Conservation (phyloP, 2,329 filamentous ascomycete genomes). For the Colletotrichum trifolii region DNA sequence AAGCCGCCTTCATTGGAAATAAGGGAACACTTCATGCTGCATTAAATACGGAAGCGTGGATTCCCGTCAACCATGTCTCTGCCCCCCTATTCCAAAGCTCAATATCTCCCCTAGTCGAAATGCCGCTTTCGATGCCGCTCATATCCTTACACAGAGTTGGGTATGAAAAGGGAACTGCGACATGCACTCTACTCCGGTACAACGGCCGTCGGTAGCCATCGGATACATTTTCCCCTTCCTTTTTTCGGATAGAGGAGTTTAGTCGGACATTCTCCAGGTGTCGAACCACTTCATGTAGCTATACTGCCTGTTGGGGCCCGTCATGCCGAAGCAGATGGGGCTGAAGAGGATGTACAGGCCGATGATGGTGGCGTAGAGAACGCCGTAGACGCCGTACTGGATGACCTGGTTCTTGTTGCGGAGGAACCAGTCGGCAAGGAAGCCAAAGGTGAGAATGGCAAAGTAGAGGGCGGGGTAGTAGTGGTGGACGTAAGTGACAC, state of each 20-base stretch:
- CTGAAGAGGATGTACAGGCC: conserved; percentile 91
- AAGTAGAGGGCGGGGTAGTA: conserved; percentile 99
- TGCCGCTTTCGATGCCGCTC: conserved; percentile 14
- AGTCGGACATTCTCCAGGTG: conserved; percentile 83
- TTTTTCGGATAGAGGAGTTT: not conserved
- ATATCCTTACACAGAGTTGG: conserved; percentile 27
- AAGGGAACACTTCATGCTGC: conserved; percentile 34
- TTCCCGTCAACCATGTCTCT: conserved; percentile 7
- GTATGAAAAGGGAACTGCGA: not conserved
- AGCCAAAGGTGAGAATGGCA: conserved; percentile 89
- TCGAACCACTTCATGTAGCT: conserved; percentile 94
- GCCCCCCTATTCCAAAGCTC: conserved; percentile 5
- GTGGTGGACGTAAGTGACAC: conserved; percentile 99
- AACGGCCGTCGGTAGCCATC: not conserved
- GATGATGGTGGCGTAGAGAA: conserved; percentile 79
- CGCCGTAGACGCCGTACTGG: conserved; percentile 76
- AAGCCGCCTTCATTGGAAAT: conserved; percentile 3
- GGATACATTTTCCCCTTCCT: not conserved
- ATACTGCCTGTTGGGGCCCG: conserved; percentile 85
- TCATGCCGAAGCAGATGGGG: conserved; percentile 96
- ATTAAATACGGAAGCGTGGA: conserved; percentile 29
- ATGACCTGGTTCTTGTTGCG: conserved; percentile 72
- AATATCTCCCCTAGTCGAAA: not conserved
- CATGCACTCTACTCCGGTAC: conserved; percentile 3
- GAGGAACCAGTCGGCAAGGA: conserved; percentile 87